phyloP scores from a whole-genome alignment of 2,329 filamentous ascomycete species.

The Exophiala calicioides region DNA sequence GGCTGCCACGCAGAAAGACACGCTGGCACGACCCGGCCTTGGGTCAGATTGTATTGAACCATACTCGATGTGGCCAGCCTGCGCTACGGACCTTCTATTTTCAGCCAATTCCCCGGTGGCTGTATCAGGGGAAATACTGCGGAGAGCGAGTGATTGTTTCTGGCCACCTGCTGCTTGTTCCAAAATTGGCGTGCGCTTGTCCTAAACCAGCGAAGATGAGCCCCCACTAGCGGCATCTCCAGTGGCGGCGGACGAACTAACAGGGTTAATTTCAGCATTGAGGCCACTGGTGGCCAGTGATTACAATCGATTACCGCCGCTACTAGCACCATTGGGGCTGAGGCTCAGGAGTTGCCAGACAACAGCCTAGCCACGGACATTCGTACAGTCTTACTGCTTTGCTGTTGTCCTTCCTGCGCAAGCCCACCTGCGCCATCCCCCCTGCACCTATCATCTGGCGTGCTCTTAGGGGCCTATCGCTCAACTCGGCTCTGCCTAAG shows the following conservation, averaged over 20 bases:
- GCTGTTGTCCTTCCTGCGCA: background rate
- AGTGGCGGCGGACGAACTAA: too few relatives aligned
- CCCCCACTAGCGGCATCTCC: too few relatives aligned
- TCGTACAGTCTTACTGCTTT: constrained; percentile 11
- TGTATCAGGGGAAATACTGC: constrained; percentile 26
- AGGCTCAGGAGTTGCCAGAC: constrained; percentile 1
- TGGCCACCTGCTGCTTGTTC: constrained; percentile 3
- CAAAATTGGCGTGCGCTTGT: constrained; percentile 25
- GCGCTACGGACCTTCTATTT: constrained; percentile 28
- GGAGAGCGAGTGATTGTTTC: constrained; percentile 14
- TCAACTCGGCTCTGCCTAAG: background rate
- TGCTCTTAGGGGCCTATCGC: too few relatives aligned
- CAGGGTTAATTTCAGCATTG: too few relatives aligned
- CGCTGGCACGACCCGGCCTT: background rate
- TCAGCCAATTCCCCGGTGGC: constrained; percentile 17
- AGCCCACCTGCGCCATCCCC: constrained; percentile 17
- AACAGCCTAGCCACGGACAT: constrained; percentile 18
- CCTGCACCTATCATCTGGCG: constrained; percentile 21
- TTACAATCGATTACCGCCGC: too few relatives aligned
- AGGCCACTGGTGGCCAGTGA: too few relatives aligned
- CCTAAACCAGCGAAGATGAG: too few relatives aligned
- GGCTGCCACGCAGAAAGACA: too few relatives aligned
- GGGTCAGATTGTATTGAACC: background rate
- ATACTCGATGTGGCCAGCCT: background rate
- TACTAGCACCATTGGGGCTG: too few relatives aligned